Evolutionary conservation across 129 eudicot genomes (phyloP).

Genomic region (Pittosporum tobira): DNA sequence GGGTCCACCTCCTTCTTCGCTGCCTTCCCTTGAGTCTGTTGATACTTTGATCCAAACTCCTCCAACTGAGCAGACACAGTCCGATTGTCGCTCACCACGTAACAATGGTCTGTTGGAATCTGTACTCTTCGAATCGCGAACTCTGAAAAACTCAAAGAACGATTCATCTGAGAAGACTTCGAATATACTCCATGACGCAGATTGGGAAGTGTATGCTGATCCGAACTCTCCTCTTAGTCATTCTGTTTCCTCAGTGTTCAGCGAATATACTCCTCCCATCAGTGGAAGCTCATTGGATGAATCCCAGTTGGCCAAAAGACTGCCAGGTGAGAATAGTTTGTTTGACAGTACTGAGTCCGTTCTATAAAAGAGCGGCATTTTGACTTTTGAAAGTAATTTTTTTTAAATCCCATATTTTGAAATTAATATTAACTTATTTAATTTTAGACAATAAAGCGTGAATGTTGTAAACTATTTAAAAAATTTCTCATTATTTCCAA

Average conservation of each 20-base stretch:
- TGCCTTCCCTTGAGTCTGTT: slow-evolving; percentile 28
- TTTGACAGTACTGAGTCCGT: background rate
- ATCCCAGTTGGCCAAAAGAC: slow-evolving; percentile 10
- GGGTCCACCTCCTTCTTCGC: slow-evolving; percentile 18
- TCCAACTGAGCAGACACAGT: slow-evolving; percentile 11
- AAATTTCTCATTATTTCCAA: too few relatives aligned
- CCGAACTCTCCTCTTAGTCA: slow-evolving; percentile 23
- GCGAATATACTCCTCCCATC: slow-evolving; percentile 17
- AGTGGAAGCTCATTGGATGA: slow-evolving; percentile 21
- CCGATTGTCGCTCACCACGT: slow-evolving; percentile 24
- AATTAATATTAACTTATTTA: too few relatives aligned
- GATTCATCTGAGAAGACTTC: slow-evolving; percentile 10
- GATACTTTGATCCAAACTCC: slow-evolving; percentile 37
- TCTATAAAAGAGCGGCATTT: too few relatives aligned
- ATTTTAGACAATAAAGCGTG: too few relatives aligned
- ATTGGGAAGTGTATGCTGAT: slow-evolving; percentile 16
- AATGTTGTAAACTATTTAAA: too few relatives aligned
- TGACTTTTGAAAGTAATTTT: too few relatives aligned
- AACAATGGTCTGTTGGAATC: slow-evolving; percentile 44
- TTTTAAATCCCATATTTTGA: too few relatives aligned
- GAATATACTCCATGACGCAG: slow-evolving; percentile 14
- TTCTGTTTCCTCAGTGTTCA: slow-evolving; percentile 12
- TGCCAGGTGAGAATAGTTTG: slow-evolving; percentile 3
- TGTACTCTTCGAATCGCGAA: slow-evolving; percentile 27
- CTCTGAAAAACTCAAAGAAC: slow-evolving; percentile 18